Evolutionary conservation across 108 stramenopile species (phyloP).

Genomic region (Conticribra guillardii): DNA sequence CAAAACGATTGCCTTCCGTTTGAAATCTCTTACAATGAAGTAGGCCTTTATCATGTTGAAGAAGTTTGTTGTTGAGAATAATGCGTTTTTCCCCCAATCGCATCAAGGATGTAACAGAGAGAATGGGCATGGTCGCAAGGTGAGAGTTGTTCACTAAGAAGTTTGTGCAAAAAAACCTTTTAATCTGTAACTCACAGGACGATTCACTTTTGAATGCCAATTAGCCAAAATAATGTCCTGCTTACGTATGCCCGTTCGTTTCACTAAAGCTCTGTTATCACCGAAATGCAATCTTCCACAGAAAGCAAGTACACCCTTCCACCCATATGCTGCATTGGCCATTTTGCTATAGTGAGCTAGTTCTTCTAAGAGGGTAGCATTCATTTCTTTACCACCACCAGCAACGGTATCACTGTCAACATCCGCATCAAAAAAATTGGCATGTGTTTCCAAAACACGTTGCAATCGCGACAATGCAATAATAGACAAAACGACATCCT

Average conservation of each 20-base stretch:
- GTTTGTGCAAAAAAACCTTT: neutral
- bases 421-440: slow-evolving; percentile 22
- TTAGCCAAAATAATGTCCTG: slow-evolving; percentile 53
- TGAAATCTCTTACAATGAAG: slow-evolving; percentile 60
- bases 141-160: too few species aligned
- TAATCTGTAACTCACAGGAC: slow-evolving; percentile 42
- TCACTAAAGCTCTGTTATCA: slow-evolving; percentile 50
- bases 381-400: slow-evolving; percentile 37
- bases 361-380: slow-evolving; percentile 60
- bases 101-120: too few species aligned
- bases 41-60: slow-evolving; percentile 40
- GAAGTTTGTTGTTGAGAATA: neutral
- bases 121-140: too few species aligned
- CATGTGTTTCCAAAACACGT: slow-evolving; percentile 36
- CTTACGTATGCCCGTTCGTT: slow-evolving; percentile 53
- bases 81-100: slow-evolving; percentile 7
- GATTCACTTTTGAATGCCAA: slow-evolving; percentile 61
- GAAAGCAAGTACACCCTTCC: slow-evolving; percentile 64
- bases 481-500: slow-evolving; percentile 48
- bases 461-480: slow-evolving; percentile 52
- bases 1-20: slow-evolving; percentile 55
- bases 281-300: slow-evolving; percentile 59
- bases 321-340: slow-evolving; percentile 77
- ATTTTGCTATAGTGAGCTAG: slow-evolving; percentile 63
- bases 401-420: slow-evolving; percentile 9